Evolutionary conservation across 2,329 filamentous ascomycete genomes (phyloP), one percentile per base, ranked within the genome.

Genomic region (Bipolaris gigantea): DNA sequence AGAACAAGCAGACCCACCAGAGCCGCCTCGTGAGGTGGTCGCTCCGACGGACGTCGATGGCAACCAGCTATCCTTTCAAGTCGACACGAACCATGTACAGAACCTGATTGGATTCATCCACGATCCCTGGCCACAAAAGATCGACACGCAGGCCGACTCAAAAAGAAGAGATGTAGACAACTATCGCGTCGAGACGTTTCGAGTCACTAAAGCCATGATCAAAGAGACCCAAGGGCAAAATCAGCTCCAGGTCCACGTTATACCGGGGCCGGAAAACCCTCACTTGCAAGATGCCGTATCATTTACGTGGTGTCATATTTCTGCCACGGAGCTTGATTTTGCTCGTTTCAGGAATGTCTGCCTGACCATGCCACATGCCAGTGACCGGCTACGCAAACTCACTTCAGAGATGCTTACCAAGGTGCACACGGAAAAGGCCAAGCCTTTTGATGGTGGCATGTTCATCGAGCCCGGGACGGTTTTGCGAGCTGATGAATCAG

Each of bases 391-490:
- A 3, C 53, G 57, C 18, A 57, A 33, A n/a, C 50, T 71, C 3
- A 56, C 56, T 5, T 36, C 21, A 3, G 62, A 60, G 18, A 53
- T 62, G 1, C 48, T 73, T 5, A 48, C 54, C 15, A 66, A 59
- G 40, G 19, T 73, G 1, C 62, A 71, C 41, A 64, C 59, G 25
- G 62, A 71, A 7, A 67, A 63, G 10, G 48, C 65, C 9, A 69
- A 66, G 34, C 44, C 55, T 10, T 69, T 62, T 21, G 21, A 67
- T 3, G 60, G 57, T 8, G 71, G 71, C 5, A 63, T 65, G 55
- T 73, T 69, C 47, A 65, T 73, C n/a, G 68, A 73, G 43, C 68
- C 69, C 7, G 71, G 71, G 7, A 70, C 69, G 3, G 65, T 73
- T 9, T 33, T 73, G 11, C 62, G 70, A 42, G 67, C 53, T 5